Evolutionary conservation across 768 basidiomycete species (phyloP).

Genomic region (Tulasnella calospora): DNA sequence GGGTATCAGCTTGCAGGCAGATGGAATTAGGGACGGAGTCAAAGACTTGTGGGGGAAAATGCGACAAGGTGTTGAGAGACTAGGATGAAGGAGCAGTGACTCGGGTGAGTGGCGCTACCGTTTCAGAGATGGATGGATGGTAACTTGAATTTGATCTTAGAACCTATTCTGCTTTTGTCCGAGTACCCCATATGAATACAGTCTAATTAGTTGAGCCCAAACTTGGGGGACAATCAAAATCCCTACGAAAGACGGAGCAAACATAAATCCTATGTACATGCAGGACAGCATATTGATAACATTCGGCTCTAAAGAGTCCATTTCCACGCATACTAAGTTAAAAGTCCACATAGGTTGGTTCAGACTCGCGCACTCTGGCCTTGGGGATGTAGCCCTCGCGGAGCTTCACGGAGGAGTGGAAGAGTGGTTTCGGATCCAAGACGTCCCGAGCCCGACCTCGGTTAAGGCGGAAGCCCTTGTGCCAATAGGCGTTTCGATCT

Average conservation of each 20-base stretch:
- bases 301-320: background rate
- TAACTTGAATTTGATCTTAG: background rate
- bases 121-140: background rate
- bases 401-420: conserved; percentile 6
- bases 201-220: background rate
- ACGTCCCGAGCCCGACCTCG: background rate
- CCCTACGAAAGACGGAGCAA: background rate
- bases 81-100: background rate
- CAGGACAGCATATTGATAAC: background rate
- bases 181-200: background rate
- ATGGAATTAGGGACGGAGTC: conserved; percentile 85
- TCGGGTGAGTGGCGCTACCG: background rate
- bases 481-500: conserved; percentile 17
- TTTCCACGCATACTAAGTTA: background rate
- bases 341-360: background rate
- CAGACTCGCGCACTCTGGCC: background rate
- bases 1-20: conserved; percentile 65
- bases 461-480: background rate
- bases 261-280: background rate
- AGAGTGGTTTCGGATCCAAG: background rate
- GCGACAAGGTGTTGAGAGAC: conserved; percentile 60
- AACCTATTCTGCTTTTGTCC: background rate
- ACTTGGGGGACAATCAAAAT: background rate
- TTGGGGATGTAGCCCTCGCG: background rate
- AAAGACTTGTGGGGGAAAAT: conserved; percentile 84